Evolutionary conservation across 2,329 filamentous ascomycete genomes (phyloP).

Genomic region (Colletotrichum sp.): DNA sequence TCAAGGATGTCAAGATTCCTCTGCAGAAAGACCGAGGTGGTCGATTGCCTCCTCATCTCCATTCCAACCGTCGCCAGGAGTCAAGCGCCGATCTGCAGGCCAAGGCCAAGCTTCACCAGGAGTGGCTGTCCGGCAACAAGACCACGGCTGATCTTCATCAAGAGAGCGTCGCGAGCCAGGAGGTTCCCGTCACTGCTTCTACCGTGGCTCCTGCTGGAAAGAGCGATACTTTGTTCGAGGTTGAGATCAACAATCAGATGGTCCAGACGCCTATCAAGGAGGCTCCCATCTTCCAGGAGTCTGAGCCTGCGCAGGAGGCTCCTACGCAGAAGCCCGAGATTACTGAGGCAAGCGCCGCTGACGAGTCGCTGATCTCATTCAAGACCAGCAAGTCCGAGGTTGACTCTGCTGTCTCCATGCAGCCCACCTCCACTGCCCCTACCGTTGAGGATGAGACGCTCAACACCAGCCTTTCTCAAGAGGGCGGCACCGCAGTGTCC

Average conservation of each 20-base stretch:
- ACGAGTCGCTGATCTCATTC: neutral
- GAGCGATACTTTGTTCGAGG: neutral
- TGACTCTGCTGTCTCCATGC: neutral
- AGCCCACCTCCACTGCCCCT: neutral
- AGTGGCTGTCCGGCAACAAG: neutral
- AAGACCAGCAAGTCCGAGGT: neutral
- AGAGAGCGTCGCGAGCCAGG: neutral
- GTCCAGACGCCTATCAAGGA: neutral
- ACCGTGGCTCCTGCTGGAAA: neutral
- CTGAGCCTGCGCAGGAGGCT: neutral
- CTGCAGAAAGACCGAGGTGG: neutral
- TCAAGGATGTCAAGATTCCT: constrained; percentile 3
- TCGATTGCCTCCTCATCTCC: neutral
- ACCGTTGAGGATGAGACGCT: neutral
- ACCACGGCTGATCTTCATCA: neutral
- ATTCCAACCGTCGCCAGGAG: neutral
- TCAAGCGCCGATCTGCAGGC: neutral
- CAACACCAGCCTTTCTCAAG: neutral
- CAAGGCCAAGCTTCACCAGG: neutral
- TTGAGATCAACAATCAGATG: neutral
- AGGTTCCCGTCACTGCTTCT: neutral
- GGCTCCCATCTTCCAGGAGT: neutral
- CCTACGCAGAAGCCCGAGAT: neutral
- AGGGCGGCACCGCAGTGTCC: neutral
- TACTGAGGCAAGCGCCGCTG: neutral